These are phyloP conservation scores for Meredithiella fracta DNA, from an alignment of 2,329 filamentous ascomycete species.

Conservation along the genomic window DNA sequence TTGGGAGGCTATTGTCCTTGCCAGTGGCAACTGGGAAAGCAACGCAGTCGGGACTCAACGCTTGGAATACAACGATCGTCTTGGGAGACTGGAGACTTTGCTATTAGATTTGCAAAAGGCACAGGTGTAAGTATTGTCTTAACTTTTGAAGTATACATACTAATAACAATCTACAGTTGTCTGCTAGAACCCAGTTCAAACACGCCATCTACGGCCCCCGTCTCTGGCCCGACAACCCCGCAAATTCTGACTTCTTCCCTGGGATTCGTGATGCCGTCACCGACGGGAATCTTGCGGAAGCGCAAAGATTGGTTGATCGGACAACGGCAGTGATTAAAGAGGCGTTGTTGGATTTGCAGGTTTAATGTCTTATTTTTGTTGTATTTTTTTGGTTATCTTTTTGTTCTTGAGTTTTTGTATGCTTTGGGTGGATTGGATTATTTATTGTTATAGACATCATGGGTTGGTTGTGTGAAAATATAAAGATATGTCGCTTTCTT, in stretches of 20 bases:
- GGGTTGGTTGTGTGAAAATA: neutral
- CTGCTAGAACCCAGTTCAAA: conserved; percentile 82
- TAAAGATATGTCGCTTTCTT: neutral
- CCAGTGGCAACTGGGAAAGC: conserved; percentile 60
- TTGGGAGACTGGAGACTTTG: conserved; percentile 68
- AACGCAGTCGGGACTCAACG: conserved; percentile 49
- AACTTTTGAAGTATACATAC: conserved; percentile 5
- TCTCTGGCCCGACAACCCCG: conserved; percentile 52
- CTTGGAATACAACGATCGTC: conserved; percentile 60
- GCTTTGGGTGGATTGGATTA: neutral
- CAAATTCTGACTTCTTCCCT: conserved; percentile 47
- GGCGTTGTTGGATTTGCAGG: conserved; percentile 31
- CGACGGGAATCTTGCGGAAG: conserved; percentile 50
- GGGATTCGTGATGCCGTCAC: conserved; percentile 70
- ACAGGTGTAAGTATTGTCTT: conserved; percentile 49
- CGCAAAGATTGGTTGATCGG: conserved; percentile 52
- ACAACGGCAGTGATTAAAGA: conserved; percentile 49
- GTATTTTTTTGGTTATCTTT: conserved; percentile 5
- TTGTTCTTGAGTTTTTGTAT: conserved; percentile 1
- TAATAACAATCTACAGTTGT: conserved; percentile 51
- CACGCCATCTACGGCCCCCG: conserved; percentile 80
- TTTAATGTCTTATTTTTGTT: neutral
- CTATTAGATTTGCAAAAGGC: conserved; percentile 57
- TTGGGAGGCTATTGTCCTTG: conserved; percentile 60
- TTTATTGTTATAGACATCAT: neutral